A percentile compares a stretch with the other conserved stretches of the same genome.
phyloP scores from a whole-genome alignment of 257 asterid species.

The Nyctanthes arbortristis region DNA sequence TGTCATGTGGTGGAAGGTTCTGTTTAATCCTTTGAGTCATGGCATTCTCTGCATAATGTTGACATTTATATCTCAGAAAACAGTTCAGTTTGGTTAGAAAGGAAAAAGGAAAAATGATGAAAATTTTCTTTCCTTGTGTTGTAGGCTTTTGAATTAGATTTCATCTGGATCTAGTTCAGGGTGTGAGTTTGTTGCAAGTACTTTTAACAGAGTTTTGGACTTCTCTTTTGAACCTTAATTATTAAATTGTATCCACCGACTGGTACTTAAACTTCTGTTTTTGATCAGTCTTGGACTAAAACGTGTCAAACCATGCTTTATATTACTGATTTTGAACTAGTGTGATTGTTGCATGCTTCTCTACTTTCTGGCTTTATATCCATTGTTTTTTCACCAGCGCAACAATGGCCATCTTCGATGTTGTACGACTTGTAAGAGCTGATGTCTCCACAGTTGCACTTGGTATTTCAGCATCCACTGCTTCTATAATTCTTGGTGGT shows the following conservation, averaged over 20 bases:
- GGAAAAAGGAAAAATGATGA: background rate
- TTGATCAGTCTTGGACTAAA: background rate
- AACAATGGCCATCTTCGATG: conserved; percentile 63
- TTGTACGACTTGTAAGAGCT: conserved; percentile 57
- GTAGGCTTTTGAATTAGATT: background rate
- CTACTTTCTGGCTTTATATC: background rate
- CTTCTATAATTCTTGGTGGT: conserved; percentile 90
- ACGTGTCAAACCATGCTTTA: background rate
- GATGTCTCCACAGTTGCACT: conserved; percentile 69
- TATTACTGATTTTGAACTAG: background rate
- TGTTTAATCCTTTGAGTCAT: background rate
- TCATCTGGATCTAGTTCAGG: background rate
- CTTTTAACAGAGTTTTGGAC: background rate
- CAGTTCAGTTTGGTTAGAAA: background rate
- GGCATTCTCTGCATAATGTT: background rate
- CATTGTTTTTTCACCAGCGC: conserved; percentile 52
- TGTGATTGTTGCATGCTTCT: background rate
- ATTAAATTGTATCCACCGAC: background rate
- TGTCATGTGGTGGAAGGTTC: background rate
- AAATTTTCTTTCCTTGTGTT: background rate
- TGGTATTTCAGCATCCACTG: conserved; percentile 90
- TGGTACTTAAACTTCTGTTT: background rate
- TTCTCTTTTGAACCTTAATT: background rate
- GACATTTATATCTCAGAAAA: background rate
- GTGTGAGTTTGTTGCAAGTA: background rate